Evolutionary conservation across 2,329 filamentous ascomycete genomes (phyloP), one percentile per base, ranked within the genome.

Genomic region (Apiospora arundinis): DNA sequence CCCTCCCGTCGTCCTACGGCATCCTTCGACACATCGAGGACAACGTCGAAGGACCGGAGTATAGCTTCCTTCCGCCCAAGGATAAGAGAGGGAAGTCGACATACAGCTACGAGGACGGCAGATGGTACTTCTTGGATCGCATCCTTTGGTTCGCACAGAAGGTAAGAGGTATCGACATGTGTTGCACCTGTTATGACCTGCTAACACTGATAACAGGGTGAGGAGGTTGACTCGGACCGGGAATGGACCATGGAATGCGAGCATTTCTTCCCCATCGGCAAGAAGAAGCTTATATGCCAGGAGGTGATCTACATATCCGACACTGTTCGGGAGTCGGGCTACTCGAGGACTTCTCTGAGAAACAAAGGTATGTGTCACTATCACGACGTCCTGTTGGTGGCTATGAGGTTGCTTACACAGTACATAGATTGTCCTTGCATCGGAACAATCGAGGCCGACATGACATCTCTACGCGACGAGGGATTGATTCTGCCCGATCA

Each of bases 21-120:
- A 40, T 63, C 8, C 56, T 63, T 18, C 56, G 56, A 8, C 56
- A 63, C 56, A 63, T 63, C 12, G 56, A 63, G 6, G 56, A 63
- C 18, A 0, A 23, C 8, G 32, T 23, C 12, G 7, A 14, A 2
- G 6, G 28, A 8, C 6, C 9, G 32, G 56, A 63, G 4, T n/a
- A 40, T 28, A 12, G 14, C 2, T 6, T 12, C 4, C 32, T 63
- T 4, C 56, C 56, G 1, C 18, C 18, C 9, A 37, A 40, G 32
- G 6, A 8, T 9, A n/a, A 63, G 1, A 60, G 56, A 63, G 56
- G 56, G 1, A 63, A 21, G 14, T 40, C 56, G 3, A 12, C 2
- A 6, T 40, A 40, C 18, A n/a, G 18, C 6, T 14, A n/a, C 9
- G 18, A 40, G 8, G 56, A 63, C 32, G 32, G 32, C 28, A 40